A percentile compares a stretch with the other conserved stretches of the same genome.
Conservation (phyloP, 768 basidiomycete genomes). For the Rhodosporidiobolus odoratus region DNA sequence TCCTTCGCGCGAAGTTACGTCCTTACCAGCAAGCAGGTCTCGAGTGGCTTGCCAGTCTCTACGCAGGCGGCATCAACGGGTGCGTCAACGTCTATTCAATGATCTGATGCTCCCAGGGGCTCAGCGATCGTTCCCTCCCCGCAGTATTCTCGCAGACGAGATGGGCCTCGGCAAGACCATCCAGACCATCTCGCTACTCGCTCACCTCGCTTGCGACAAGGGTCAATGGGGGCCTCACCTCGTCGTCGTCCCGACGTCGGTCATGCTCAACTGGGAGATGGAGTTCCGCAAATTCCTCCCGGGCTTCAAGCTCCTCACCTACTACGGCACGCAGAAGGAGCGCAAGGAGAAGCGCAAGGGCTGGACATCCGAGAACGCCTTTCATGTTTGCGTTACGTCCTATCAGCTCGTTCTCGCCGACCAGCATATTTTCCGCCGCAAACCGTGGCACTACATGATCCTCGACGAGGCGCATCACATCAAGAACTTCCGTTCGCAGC, state of each 20-base stretch:
- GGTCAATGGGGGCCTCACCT: slow-evolving; percentile 74
- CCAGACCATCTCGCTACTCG: slow-evolving; percentile 90
- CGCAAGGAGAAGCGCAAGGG: slow-evolving; percentile 58
- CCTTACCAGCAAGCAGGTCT: slow-evolving; percentile 52
- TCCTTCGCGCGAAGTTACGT: slow-evolving; percentile 50
- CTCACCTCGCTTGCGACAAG: slow-evolving; percentile 66
- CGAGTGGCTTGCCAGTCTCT: slow-evolving; percentile 51
- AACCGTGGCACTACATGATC: slow-evolving; percentile 77
- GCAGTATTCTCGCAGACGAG: slow-evolving; percentile 32
- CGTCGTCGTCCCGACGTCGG: slow-evolving; percentile 85
- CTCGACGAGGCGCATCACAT: slow-evolving; percentile 92
- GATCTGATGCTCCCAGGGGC: background rate
- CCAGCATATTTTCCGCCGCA: slow-evolving; percentile 41
- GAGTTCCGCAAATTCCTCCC: slow-evolving; percentile 51
- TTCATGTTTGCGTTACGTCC: slow-evolving; percentile 54
- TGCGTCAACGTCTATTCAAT: slow-evolving; percentile 3
- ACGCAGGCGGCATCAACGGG: slow-evolving; percentile 50
- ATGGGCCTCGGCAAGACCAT: slow-evolving; percentile 60
- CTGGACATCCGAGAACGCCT: slow-evolving; percentile 50
- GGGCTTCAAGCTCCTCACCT: slow-evolving; percentile 71
- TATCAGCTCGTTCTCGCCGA: slow-evolving; percentile 55
- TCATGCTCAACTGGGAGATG: slow-evolving; percentile 49
- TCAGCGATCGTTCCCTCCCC: background rate
- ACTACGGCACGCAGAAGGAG: slow-evolving; percentile 78
- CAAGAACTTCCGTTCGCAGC: slow-evolving; percentile 74